These are phyloP conservation scores for Hysterium pulicare DNA, from an alignment of 2,329 filamentous ascomycete genomes.

Conservation along the genomic window DNA sequence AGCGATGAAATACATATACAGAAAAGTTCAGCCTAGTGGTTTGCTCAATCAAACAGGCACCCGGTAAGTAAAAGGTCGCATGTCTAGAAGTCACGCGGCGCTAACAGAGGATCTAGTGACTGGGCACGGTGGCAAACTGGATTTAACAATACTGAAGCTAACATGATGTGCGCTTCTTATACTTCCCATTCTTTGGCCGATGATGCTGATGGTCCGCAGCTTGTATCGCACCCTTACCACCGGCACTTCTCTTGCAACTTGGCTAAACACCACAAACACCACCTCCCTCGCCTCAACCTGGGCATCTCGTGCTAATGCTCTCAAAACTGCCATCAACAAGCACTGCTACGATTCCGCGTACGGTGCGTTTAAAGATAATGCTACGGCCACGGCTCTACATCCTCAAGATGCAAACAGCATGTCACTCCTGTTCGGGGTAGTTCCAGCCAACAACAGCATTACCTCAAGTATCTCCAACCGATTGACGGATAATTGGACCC, in stretches of 20 bases:
- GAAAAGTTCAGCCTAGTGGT: conserved; percentile 44
- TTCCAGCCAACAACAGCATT: conserved; percentile 32
- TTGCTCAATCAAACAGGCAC: conserved; percentile 49
- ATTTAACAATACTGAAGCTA: conserved; percentile 51
- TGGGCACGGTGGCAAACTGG: conserved; percentile 52
- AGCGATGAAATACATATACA: conserved; percentile 47
- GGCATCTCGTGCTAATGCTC: conserved; percentile 13
- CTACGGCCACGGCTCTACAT: conserved; percentile 32
- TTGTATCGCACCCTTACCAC: conserved; percentile 43
- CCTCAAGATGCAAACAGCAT: conserved; percentile 57
- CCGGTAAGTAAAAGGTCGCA: background rate
- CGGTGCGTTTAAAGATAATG: conserved; percentile 39
- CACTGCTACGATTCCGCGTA: conserved; percentile 22
- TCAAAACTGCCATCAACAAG: conserved; percentile 23
- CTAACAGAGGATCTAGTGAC: conserved; percentile 36
- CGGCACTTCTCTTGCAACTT: conserved; percentile 23
- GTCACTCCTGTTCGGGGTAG: conserved; percentile 49
- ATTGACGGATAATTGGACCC: conserved; percentile 53
- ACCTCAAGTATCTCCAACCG: conserved; percentile 42
- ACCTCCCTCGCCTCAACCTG: conserved; percentile 18
- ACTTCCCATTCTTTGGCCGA: background rate
- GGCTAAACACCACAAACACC: conserved; percentile 18
- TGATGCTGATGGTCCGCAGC: conserved; percentile 12
- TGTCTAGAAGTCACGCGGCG: background rate
- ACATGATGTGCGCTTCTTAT: conserved; percentile 39